Evolutionary conservation across 2,329 filamentous ascomycete genomes (phyloP), one percentile per base, ranked within the genome.

Genomic region (Talaromyces sp.): DNA sequence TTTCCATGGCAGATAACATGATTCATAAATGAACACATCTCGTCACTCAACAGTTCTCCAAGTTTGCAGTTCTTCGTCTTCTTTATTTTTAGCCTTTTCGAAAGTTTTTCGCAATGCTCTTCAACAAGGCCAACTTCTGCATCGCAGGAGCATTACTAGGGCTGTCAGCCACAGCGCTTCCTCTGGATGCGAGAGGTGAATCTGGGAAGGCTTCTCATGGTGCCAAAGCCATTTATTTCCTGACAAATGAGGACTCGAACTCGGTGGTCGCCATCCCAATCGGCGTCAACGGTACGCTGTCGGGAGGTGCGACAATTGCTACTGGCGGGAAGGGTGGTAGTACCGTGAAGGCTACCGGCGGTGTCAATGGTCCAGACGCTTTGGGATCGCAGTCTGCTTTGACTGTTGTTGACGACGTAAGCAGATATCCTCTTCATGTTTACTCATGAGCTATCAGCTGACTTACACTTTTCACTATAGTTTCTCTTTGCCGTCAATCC

Each of bases 221-320:
- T 8, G 22, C 56, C 39, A 84, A 83, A 70, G 85, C 85, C 0
- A 70, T 87, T 19, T 88, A 88, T 72, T 74, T 87, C 62, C 74
- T 86, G 45, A 85, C 82, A 41, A 89, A 89, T 68, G 79, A 83
- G 2, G 73, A 71, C 10, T 68, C 79, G 0, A 85, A 87, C 62
- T 72, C 78, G 0, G 78, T 88, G 1, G 77, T 86, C 1, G 81
- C 85, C 0, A 62, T 88, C 1, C 79, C 81, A 0, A 79, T 87
- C 39, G 75, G 72, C 0, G 54, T 68, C 0, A 75, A 86, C 63
- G 86, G 86, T 0, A 79, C 74, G 17, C 75, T 88, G 0, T 79
- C 76, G 0, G 72, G 73, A 3, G 83, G 81, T 0, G 75, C 74
- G 1, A 70, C 78, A 1, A 83, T 79, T 0, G 61, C 74, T 1